phyloP scores from a whole-genome alignment of 78 protist genomes.

The Tieghemostelium lacteum region DNA sequence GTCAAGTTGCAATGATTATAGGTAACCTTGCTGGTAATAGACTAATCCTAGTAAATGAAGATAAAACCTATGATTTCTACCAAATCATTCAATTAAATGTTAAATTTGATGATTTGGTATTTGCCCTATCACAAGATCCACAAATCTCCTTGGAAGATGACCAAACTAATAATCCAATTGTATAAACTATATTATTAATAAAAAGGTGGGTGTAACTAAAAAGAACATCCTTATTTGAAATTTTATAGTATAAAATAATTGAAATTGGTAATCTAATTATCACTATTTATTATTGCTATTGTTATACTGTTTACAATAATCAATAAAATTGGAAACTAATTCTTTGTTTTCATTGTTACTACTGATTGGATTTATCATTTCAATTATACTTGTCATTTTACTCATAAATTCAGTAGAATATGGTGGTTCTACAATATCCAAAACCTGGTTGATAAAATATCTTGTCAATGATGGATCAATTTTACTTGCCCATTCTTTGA shows the following conservation, averaged over 20 bases:
- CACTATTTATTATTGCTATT: too few species aligned
- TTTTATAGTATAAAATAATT: too few species aligned
- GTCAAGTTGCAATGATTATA: background rate
- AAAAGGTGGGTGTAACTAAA: too few species aligned
- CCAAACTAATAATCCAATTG: too few species aligned
- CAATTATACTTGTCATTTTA: slow-evolving; percentile 19
- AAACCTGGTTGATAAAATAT: slow-evolving; percentile 68
- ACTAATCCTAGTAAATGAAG: slow-evolving; percentile 7
- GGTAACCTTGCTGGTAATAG: slow-evolving; percentile 13
- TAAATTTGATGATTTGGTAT: slow-evolving; percentile 20
- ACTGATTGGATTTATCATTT: background rate
- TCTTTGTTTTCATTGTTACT: slow-evolving; percentile 15
- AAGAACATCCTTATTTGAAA: too few species aligned
- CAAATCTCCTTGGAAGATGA: too few species aligned
- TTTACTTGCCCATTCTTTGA: slow-evolving; percentile 37
- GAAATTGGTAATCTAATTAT: too few species aligned
- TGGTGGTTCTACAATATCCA: slow-evolving; percentile 69
- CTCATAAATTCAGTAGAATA: slow-evolving; percentile 40
- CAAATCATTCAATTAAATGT: slow-evolving; percentile 31
- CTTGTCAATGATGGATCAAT: slow-evolving; percentile 66
- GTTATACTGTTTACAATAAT: too few species aligned
- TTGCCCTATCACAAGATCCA: slow-evolving; percentile 12
- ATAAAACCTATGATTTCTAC: background rate
- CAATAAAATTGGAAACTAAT: slow-evolving; percentile 5
- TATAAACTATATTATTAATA: too few species aligned